Evolutionary conservation across 2,329 filamentous ascomycete species (phyloP).

Genomic region (Penicillium verrucosum): DNA sequence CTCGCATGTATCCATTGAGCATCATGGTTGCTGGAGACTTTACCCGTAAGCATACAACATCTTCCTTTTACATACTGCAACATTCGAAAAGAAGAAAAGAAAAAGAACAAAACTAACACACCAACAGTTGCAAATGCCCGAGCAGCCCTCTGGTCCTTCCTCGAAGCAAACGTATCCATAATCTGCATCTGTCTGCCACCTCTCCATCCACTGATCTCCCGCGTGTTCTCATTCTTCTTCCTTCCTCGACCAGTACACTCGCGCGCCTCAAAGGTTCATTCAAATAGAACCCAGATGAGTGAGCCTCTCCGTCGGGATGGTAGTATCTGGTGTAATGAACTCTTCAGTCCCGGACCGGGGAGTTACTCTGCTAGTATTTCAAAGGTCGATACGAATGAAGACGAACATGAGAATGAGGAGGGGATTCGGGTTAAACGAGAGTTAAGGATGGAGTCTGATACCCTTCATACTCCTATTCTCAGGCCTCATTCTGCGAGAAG

Average conservation of each 20-base stretch:
- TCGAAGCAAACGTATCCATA: slow-evolving; percentile 32
- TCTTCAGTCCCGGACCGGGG: slow-evolving; percentile 15
- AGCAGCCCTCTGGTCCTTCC: slow-evolving; percentile 31
- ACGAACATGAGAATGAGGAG: slow-evolving; percentile 5
- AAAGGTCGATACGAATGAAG: slow-evolving; percentile 18
- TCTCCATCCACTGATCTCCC: slow-evolving; percentile 26
- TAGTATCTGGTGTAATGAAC: slow-evolving; percentile 17
- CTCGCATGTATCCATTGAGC: slow-evolving; percentile 22
- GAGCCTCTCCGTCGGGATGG: slow-evolving; percentile 8
- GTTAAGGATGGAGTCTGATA: slow-evolving; percentile 25
- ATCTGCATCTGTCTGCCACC: slow-evolving; percentile 32
- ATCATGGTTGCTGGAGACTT: slow-evolving; percentile 18
- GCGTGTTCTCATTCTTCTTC: slow-evolving; percentile 26
- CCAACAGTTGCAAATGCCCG: slow-evolving; percentile 21
- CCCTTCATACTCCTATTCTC: not conserved
- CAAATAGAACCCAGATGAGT: slow-evolving; percentile 6
- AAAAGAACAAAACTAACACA: not conserved
- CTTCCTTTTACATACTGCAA: no score
- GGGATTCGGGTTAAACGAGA: slow-evolving; percentile 32
- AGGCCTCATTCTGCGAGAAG: not conserved
- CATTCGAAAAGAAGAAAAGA: not conserved
- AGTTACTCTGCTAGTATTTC: slow-evolving; percentile 28
- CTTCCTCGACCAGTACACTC: slow-evolving; percentile 13
- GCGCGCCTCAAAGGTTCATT: slow-evolving; percentile 12
- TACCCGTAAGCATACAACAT: slow-evolving; percentile 16